A percentile compares a stretch with the other conserved stretches of the same genome.
Conservation (phyloP, 2,329 filamentous ascomycete genomes). For the Fusarium circinatum region DNA sequence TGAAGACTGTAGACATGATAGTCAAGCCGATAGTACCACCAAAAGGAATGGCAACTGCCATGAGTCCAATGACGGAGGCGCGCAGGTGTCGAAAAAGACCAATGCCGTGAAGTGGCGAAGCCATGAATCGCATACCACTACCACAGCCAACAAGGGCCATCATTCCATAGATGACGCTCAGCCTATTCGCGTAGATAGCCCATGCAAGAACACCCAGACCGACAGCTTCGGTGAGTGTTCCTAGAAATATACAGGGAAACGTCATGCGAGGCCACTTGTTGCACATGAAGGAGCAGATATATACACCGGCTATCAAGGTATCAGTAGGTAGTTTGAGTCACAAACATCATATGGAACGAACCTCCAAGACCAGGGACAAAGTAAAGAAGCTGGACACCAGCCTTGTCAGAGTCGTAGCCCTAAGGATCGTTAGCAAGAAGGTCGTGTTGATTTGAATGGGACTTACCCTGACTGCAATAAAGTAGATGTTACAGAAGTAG, state of each 20-base stretch:
- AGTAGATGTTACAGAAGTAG: conserved; percentile 77
- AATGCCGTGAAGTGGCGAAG: conserved; percentile 69
- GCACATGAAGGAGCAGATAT: conserved; percentile 66
- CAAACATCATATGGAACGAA: conserved; percentile 37
- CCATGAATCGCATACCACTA: conserved; percentile 73
- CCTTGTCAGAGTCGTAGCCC: conserved; percentile 59
- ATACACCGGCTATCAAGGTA: conserved; percentile 59
- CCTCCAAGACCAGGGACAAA: conserved; percentile 72
- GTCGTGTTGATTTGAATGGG: too few species aligned
- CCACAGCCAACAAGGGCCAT: conserved; percentile 72
- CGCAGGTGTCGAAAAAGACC: conserved; percentile 69
- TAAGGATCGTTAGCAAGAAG: conserved; percentile 39
- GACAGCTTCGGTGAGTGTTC: conserved; percentile 64
- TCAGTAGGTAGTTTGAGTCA: background rate
- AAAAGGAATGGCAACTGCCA: conserved; percentile 68
- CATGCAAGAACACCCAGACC: conserved; percentile 68
- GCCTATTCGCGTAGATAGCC: conserved; percentile 62
- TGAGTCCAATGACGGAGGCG: conserved; percentile 67
- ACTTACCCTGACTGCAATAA: conserved; percentile 64
- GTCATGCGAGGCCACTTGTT: conserved; percentile 72
- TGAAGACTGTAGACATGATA: conserved; percentile 76
- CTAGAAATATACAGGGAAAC: conserved; percentile 66
- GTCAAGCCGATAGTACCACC: conserved; percentile 73
- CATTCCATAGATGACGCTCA: conserved; percentile 69
- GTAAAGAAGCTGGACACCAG: conserved; percentile 68